Conservation (phyloP, 1,284 basidiomycete genomes). For the Limonomyces culmigenus region DNA sequence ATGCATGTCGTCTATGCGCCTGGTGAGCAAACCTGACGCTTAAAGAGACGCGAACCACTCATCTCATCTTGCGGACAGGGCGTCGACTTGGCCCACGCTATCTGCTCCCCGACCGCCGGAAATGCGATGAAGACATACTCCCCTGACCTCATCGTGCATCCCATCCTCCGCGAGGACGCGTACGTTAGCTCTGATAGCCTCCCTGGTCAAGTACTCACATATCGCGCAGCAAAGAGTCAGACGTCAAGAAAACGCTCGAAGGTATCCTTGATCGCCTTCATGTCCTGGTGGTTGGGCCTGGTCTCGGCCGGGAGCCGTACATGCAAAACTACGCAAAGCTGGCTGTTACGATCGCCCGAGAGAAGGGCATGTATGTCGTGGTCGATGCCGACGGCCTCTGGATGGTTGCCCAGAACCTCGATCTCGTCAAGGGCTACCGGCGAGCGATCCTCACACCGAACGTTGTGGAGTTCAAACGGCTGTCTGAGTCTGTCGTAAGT, state of each 20-base stretch:
- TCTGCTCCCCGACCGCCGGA: conserved; percentile 84
- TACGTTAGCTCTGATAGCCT: not conserved
- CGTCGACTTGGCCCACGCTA: conserved; percentile 89
- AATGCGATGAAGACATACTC: conserved; percentile 91
- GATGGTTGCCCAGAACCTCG: conserved; percentile 61
- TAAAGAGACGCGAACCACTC: not conserved
- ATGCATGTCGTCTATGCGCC: conserved; percentile 71
- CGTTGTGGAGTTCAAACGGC: conserved; percentile 80
- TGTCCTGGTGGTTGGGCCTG: conserved; percentile 85
- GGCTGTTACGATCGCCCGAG: conserved; percentile 29
- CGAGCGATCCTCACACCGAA: conserved; percentile 86
- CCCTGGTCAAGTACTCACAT: conserved; percentile 13
- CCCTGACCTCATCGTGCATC: conserved; percentile 93
- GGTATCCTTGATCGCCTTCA: conserved; percentile 75
- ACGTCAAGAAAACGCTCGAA: conserved; percentile 42
- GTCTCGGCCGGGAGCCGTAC: conserved; percentile 76
- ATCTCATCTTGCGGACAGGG: conserved; percentile 33
- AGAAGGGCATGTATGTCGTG: conserved; percentile 59
- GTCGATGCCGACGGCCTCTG: conserved; percentile 87
- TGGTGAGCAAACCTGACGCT: conserved; percentile 27
- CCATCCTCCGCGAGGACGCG: conserved; percentile 52
- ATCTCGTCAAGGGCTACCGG: conserved; percentile 64
- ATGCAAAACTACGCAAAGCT: conserved; percentile 68
- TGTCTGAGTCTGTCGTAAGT: conserved; percentile 60
- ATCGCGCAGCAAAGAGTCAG: conserved; percentile 16